Conservation (phyloP, 257 asterid genomes). For the Nicotiana knightiana region DNA sequence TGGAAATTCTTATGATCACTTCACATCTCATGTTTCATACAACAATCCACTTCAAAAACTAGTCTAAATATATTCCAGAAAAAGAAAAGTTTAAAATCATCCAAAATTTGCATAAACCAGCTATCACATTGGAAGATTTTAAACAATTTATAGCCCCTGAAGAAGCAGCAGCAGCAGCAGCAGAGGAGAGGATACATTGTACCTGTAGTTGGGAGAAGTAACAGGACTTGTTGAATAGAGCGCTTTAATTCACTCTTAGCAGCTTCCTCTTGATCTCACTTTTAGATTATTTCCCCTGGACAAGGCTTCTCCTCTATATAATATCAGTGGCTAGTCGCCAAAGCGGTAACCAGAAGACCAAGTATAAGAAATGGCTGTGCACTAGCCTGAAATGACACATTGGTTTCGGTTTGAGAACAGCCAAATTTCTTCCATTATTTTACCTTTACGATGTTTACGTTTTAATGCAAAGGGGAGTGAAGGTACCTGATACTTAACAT, state of each 20-base stretch:
- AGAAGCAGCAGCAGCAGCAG: not conserved
- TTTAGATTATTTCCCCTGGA: not conserved
- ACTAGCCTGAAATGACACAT: conserved; percentile 58
- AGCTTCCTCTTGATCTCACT: not conserved
- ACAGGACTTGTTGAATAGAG: not conserved
- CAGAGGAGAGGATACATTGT: not conserved
- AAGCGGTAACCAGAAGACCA: conserved; percentile 81
- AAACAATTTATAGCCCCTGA: not conserved
- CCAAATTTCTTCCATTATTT: not conserved
- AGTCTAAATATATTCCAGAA: too few species aligned
- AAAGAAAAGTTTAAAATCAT: not conserved
- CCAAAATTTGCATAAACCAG: not conserved
- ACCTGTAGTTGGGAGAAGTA: not conserved
- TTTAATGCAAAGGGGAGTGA: not conserved
- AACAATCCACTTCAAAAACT: too few species aligned
- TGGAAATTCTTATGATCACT: too few species aligned
- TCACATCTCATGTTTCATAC: too few species aligned
- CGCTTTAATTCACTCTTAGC: not conserved
- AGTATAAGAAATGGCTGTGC: conserved; percentile 96
- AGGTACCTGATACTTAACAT: conserved; percentile 77
- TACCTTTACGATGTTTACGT: not conserved
- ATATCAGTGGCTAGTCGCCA: conserved; percentile 73
- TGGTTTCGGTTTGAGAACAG: not conserved
- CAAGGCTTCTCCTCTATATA: not conserved
- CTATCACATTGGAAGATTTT: not conserved